A percentile compares a stretch with the other conserved stretches of the same genome.
Conservation (phyloP, 169 alveolate genomes). For the Plasmodium berghei region DNA sequence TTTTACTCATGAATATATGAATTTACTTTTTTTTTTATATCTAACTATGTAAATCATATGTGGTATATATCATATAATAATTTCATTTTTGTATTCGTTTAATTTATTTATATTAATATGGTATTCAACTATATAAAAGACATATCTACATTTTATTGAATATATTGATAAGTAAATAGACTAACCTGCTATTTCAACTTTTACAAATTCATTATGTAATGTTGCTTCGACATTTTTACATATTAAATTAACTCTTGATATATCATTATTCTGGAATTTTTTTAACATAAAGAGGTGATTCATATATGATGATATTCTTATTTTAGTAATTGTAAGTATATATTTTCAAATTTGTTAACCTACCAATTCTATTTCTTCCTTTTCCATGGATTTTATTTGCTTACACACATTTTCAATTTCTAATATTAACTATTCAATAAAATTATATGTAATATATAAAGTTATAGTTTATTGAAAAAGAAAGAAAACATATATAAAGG, state of each 20-base stretch:
- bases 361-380: conserved; percentile 74
- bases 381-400: conserved; percentile 69
- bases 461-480: neutral
- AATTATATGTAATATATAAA: neutral
- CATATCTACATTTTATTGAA: neutral
- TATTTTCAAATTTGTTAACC: neutral
- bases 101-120: neutral
- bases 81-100: neutral
- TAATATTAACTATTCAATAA: conserved; percentile 23
- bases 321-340: neutral
- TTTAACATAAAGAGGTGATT: neutral
- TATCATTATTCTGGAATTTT: conserved; percentile 43
- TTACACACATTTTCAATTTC: conserved; percentile 63
- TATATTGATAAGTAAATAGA: neutral
- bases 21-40: neutral
- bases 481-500: neutral
- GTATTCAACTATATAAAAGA: neutral
- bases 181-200: conserved; percentile 75
- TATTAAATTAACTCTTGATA: conserved; percentile 60
- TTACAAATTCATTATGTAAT: conserved; percentile 69
- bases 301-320: neutral
- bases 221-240: conserved; percentile 75
- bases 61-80: neutral
- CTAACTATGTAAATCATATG: neutral
- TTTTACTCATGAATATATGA: neutral